phyloP scores from a whole-genome alignment of 2,329 filamentous ascomycete genomes.

The Cryphonectria nitschkei region DNA sequence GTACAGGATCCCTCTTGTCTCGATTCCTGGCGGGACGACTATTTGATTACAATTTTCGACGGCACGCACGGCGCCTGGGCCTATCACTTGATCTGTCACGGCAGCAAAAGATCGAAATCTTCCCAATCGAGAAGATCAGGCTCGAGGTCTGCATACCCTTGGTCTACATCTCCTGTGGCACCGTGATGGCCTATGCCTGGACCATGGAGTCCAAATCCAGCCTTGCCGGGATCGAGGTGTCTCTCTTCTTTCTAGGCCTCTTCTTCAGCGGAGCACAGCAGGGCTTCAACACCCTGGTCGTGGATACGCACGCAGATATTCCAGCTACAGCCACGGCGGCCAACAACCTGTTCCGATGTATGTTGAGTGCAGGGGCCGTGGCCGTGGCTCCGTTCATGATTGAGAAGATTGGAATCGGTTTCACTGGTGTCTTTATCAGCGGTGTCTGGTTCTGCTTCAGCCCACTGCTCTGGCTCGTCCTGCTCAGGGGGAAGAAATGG shows the following conservation, averaged over 20 bases:
- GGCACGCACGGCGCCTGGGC: slow-evolving; percentile 28
- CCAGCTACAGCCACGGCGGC: slow-evolving; percentile 33
- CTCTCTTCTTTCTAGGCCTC: slow-evolving; percentile 34
- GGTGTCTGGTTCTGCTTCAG: slow-evolving; percentile 33
- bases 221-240: slow-evolving; percentile 31
- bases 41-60: slow-evolving; percentile 32
- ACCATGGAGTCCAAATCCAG: slow-evolving; percentile 32
- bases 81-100: slow-evolving; percentile 27
- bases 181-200: slow-evolving; percentile 34
- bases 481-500: slow-evolving; percentile 34
- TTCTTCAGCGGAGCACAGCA: slow-evolving; percentile 32
- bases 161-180: slow-evolving; percentile 30
- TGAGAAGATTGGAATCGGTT: slow-evolving; percentile 34
- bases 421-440: slow-evolving; percentile 33
- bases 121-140: slow-evolving; percentile 32
- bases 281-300: slow-evolving; percentile 32
- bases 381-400: slow-evolving; percentile 35
- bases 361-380: slow-evolving; percentile 35
- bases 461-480: slow-evolving; percentile 35
- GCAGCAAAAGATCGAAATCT: slow-evolving; percentile 31
- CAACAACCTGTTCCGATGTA: slow-evolving; percentile 34
- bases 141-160: slow-evolving; percentile 31
- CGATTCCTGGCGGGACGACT: slow-evolving; percentile 30
- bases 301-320: slow-evolving; percentile 31
- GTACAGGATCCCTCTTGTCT: slow-evolving; percentile 30